These are phyloP conservation scores for Phytophthora palmivora DNA, from an alignment of 352 stramenopile species.

Conservation along the genomic window DNA sequence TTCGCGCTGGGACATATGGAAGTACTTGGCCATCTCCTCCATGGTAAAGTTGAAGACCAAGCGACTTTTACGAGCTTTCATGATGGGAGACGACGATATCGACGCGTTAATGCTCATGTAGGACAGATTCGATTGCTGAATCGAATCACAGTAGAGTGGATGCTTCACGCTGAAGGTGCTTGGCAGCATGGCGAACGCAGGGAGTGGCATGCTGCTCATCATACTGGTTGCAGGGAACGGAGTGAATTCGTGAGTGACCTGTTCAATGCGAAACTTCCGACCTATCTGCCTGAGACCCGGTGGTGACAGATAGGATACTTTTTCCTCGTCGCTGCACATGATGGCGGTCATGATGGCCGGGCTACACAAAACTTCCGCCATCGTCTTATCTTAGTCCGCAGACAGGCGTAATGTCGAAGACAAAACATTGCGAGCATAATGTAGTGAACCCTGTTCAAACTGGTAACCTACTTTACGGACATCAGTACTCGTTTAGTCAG, in stretches of 20 bases:
- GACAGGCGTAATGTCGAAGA: conserved; percentile 1
- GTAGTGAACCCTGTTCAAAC: no score
- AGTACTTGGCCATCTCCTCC: conserved; percentile 62
- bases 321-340: conserved; percentile 1
- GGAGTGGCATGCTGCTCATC: conserved; percentile 30
- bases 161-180: conserved; percentile 31
- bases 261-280: neutral
- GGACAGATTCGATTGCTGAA: no score
- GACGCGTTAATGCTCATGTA: no score
- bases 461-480: no score
- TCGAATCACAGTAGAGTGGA: no score
- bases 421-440: no score
- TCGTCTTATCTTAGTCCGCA: conserved; percentile 41
- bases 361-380: conserved; percentile 1
- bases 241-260: neutral
- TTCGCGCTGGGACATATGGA: conserved; percentile 63
- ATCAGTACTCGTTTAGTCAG: no score
- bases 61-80: conserved; percentile 56
- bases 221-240: neutral
- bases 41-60: conserved; percentile 62
- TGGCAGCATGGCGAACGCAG: conserved; percentile 7
- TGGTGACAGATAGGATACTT: conserved; percentile 6
- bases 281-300: no score
- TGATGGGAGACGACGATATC: conserved; percentile 3
- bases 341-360: neutral